Percentiles rank a stretch among this genome's conserved stretches.
Evolutionary conservation across 164 flowering plant genomes (phyloP).

Genomic region (Stephania cephalantha): DNA sequence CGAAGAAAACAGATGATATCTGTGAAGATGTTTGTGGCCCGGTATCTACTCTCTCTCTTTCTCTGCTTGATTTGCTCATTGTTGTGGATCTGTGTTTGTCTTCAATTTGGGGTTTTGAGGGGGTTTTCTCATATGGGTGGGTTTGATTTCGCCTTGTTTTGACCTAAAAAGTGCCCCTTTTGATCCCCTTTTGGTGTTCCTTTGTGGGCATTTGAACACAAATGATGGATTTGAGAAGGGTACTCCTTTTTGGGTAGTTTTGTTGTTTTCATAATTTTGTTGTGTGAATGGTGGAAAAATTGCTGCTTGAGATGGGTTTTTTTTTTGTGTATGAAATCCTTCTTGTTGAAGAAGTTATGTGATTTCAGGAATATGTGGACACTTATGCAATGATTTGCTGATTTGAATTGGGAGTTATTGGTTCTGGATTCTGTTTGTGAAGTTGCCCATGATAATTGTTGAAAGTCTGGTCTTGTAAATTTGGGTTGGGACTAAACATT

Average conservation of each 20-base stretch:
- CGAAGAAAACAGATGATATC: slow-evolving; percentile 63
- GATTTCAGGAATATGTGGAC: neutral
- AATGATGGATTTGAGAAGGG: no score
- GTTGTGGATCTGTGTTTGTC: neutral
- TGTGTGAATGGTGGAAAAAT: neutral
- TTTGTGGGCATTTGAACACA: no score
- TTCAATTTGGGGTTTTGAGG: neutral
- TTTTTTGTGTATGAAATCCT: no score
- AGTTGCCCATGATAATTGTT: neutral
- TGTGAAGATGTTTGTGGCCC: slow-evolving; percentile 50
- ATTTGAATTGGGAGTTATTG: no score
- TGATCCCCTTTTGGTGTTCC: neutral
- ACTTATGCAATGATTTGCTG: no score
- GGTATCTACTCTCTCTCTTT: neutral
- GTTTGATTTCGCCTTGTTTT: slow-evolving; percentile 5
- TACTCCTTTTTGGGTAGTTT: no score
- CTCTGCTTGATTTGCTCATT: neutral
- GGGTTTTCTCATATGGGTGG: neutral
- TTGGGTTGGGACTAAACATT: no score
- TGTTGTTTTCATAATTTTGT: neutral
- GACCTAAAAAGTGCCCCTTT: neutral
- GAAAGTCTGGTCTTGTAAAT: no score
- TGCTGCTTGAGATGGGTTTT: neutral
- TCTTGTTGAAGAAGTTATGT: neutral
- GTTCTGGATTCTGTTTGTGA: neutral